A percentile compares a stretch with the other conserved stretches of the same genome.
Conservation (phyloP, 2,329 filamentous ascomycete genomes). For the Colletotrichum gloeosporioides region DNA sequence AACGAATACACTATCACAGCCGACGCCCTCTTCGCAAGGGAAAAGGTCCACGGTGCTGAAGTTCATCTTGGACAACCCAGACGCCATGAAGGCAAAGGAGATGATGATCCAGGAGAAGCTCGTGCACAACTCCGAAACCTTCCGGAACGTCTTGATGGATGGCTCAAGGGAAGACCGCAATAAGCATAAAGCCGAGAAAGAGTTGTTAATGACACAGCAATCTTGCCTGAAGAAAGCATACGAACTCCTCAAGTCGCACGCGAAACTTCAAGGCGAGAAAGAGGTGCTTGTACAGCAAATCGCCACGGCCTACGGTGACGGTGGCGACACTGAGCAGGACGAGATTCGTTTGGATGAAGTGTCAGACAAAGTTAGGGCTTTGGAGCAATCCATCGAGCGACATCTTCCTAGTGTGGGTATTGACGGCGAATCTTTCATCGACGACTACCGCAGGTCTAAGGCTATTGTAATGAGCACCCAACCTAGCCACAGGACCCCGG, state of each 20-base stretch:
- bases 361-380: slow-evolving; percentile 42
- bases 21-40: slow-evolving; percentile 8
- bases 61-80: slow-evolving; percentile 33
- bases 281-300: slow-evolving; percentile 53
- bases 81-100: slow-evolving; percentile 39
- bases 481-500: slow-evolving; percentile 27
- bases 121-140: slow-evolving; percentile 53
- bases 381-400: slow-evolving; percentile 46
- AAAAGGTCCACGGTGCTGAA: background rate
- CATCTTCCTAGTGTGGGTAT: slow-evolving; percentile 51
- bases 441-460: slow-evolving; percentile 29
- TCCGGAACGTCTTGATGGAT: slow-evolving; percentile 51
- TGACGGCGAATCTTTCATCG: slow-evolving; percentile 44
- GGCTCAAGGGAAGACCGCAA: slow-evolving; percentile 50
- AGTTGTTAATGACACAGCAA: slow-evolving; percentile 50
- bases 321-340: slow-evolving; percentile 56
- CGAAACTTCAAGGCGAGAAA: slow-evolving; percentile 45
- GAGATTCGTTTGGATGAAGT: slow-evolving; percentile 56
- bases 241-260: slow-evolving; percentile 47
- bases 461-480: slow-evolving; percentile 28
- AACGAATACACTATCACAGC: background rate
- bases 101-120: slow-evolving; percentile 46
- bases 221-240: slow-evolving; percentile 46
- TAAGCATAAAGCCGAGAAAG: slow-evolving; percentile 55
- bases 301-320: slow-evolving; percentile 54